Evolutionary conservation across 495 filamentous ascomycete species (phyloP).

Genomic region (Poronia punctata): DNA sequence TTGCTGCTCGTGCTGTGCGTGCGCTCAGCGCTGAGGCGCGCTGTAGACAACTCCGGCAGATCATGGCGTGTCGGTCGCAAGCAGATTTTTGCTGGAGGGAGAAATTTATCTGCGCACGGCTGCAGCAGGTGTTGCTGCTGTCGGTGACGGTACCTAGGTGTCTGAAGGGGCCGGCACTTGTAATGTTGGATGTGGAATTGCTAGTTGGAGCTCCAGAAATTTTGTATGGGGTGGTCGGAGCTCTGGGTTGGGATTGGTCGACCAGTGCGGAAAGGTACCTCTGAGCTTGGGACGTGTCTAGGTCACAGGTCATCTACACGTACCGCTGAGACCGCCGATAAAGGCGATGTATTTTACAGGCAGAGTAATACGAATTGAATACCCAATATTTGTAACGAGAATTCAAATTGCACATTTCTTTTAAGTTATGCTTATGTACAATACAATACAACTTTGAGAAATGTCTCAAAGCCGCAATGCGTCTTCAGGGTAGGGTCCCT

Average conservation of each 20-base stretch:
- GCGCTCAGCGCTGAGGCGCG: conserved; percentile 27
- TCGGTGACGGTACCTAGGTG: too few relatives aligned
- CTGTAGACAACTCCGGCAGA: conserved; percentile 40
- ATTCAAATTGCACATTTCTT: conserved; percentile 1
- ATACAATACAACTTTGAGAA: neutral
- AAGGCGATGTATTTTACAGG: neutral
- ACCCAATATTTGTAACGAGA: neutral
- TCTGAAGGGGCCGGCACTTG: too few relatives aligned
- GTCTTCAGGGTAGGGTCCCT: conserved; percentile 2
- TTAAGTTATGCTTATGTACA: conserved; percentile 6
- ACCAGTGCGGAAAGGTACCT: too few relatives aligned
- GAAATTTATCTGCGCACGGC: neutral
- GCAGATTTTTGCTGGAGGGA: neutral
- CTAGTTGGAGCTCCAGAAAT: conserved; percentile 32
- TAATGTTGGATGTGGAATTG: neutral
- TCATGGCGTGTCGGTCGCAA: conserved; percentile 26
- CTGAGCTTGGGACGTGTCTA: too few relatives aligned
- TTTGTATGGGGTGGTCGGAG: conserved; percentile 33
- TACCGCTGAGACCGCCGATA: too few relatives aligned
- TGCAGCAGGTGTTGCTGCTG: neutral
- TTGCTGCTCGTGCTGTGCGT: conserved; percentile 10
- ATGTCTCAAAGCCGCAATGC: conserved; percentile 1
- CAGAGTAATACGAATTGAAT: neutral
- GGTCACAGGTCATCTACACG: too few relatives aligned
- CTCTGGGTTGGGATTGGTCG: conserved; percentile 18